Percentiles rank a stretch among this genome's conserved stretches.
Conservation (phyloP, 129 eudicot species). For the sunflower (Helianthus annuus) region DNA sequence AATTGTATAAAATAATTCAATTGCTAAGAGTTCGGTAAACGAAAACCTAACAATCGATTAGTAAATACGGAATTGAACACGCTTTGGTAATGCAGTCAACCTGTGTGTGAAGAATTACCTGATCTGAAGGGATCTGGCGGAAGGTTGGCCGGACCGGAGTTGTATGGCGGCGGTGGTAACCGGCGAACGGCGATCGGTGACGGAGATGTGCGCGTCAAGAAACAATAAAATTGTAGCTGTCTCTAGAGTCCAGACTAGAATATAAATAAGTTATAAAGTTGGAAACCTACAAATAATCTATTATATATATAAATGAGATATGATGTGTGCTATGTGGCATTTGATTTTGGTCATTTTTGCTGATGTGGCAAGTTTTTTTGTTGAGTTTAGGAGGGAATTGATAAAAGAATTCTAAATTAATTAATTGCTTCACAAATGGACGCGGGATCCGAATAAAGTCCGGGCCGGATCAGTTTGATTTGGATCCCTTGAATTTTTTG, state of each 20-base stretch:
- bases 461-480: too few relatives aligned
- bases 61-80: slow-evolving; percentile 23
- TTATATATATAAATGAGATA: too few relatives aligned
- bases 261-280: background rate
- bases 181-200: slow-evolving; percentile 22
- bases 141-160: slow-evolving; percentile 15
- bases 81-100: slow-evolving; percentile 3
- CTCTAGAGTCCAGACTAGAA: slow-evolving; percentile 1
- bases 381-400: too few relatives aligned
- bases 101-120: slow-evolving; percentile 24
- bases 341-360: too few relatives aligned
- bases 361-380: too few relatives aligned
- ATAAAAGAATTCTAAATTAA: too few relatives aligned
- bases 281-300: slow-evolving; percentile 15
- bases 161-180: slow-evolving; percentile 12
- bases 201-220: slow-evolving; percentile 20
- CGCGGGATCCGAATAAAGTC: too few relatives aligned
- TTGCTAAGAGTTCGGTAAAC: slow-evolving; percentile 14
- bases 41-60: slow-evolving; percentile 14
- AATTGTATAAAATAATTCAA: background rate
- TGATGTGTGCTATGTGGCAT: too few relatives aligned
- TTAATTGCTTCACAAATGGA: too few relatives aligned
- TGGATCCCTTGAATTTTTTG: too few relatives aligned
- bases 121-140: slow-evolving; percentile 36
- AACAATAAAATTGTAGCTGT: slow-evolving; percentile 21